Evolutionary conservation across 306 rosid genomes (phyloP), one percentile per base, ranked within the genome.

Genomic region (Cicer judaicum): DNA sequence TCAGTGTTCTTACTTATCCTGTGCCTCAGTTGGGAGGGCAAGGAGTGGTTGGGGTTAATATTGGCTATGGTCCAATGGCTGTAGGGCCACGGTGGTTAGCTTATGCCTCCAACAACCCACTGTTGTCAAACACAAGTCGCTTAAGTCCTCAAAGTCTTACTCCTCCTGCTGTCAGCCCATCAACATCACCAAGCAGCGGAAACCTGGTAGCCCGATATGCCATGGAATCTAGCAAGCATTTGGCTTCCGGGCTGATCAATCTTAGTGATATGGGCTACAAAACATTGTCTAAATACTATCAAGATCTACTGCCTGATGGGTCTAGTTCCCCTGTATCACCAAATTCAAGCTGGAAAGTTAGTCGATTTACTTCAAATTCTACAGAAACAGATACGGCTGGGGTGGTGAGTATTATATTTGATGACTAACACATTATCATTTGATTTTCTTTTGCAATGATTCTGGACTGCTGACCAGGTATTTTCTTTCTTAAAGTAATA

Each of bases 61-160:
- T 95, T 56, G 98, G 99, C 82, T 89, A 87, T 80, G 99, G 99
- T 64, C 99, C 99, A 34, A 90, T 95, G 98, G 93, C 97, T 47
- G 88, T 95, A 42, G 99, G 99, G 74, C 89, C 93, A 34, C 89
- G 97, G 75, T 95, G 99, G 99, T 82, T 92, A 78, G 98, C 98
- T 38, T 95, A 95, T 80, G 91, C 98, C 54, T 89, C 98, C 57
- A 92, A 84, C 88, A 92, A 81, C 78, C 91, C 97, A 34, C 48
- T 92, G 83, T 76, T 82, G 64, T 89, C 91, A 70, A 95, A 78
- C 71, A 80, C 86, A 15, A 90, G 92, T 66, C 89, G 90, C 76
- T 75, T 95, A 56, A 95, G 98, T 84, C 99, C 99, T 11, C 97
- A 89, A 59, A 86, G 91, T 79, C 91, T 89, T 76, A 95, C 98